Base-by-base conservation (phyloP, 345 rosid genomes). In the Sisymbrium altissimum region DNA sequence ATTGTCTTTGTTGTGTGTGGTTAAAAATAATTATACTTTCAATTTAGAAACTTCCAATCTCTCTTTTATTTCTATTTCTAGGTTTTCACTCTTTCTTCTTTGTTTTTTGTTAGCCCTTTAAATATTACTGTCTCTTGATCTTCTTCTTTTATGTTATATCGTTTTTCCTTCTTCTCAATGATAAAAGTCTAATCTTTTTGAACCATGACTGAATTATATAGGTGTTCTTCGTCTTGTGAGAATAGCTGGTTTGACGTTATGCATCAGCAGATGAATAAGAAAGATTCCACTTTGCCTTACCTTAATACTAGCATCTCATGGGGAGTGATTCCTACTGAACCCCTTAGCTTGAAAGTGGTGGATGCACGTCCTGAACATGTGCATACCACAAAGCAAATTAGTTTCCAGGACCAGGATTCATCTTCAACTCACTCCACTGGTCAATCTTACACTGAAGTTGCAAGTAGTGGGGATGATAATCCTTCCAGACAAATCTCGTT, bases 401-500 rank as follows among this genome's bases (percentile, higher is more conserved):
- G 75, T 68, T 82, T 87, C 52, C 94, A 83, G 60, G 96, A 86
- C 39, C 94, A 81, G 66, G 94, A 92, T 35, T 82, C 87, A 8
- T 76, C 88, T 15, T 89, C 96, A 17, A 66, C 86, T 67, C 97
- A 92, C 36, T 89, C 94, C 3, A 89, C 88, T 41, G 80, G 85
- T 67, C 89, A 89, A 43, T 89, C 96, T 63, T 86, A 80, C 59
- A 49, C 84, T 43, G 85, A 88, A 84, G 87, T 83, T 68, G 85
- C 77, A 21, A 79, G 79, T 77, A 59, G 83, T 64, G 86, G 84
- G 36, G 84, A 84, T 71, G 79, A 79, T 79, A 68, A 71, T 25
- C 71, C 80, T 27, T 67, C 57, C 4, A 68, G 65, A 48, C 84
- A 79, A 61, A 71, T 57, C 68, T 50, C 61, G 0, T 64, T 74